Evolutionary conservation across 2,329 filamentous ascomycete species (phyloP).

Genomic region (Microcyclospora tardicrescens): DNA sequence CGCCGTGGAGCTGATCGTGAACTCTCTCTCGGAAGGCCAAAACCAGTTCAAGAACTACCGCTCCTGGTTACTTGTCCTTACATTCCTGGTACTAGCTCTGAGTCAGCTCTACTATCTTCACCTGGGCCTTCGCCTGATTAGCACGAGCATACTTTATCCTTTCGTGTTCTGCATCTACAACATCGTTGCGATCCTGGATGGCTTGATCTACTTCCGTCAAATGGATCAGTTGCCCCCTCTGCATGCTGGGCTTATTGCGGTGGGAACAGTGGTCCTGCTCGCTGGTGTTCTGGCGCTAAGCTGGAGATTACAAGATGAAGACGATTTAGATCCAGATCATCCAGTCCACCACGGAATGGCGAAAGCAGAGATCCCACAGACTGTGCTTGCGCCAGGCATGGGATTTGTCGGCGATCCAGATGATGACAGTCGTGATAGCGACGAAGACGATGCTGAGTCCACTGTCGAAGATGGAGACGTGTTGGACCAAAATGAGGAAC

Average conservation of each 20-base stretch:
- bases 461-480: conserved; percentile 8
- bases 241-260: conserved; percentile 66
- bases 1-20: conserved; percentile 83
- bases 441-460: conserved; percentile 12
- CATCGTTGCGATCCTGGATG: conserved; percentile 94
- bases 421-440: conserved; percentile 5
- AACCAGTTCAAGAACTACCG: conserved; percentile 96
- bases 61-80: conserved; percentile 80
- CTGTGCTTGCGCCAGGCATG: conserved; percentile 66
- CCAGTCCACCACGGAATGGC: conserved; percentile 22
- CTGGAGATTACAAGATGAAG: conserved; percentile 78
- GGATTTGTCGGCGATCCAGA: conserved; percentile 37
- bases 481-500: conserved; percentile 1
- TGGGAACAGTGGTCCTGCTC: conserved; percentile 77
- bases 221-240: conserved; percentile 63
- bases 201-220: conserved; percentile 92
- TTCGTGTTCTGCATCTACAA: conserved; percentile 99
- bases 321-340: conserved; percentile 42
- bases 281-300: conserved; percentile 81
- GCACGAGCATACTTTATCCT: conserved; percentile 89
- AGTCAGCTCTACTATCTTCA: conserved; percentile 93
- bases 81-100: conserved; percentile 67
- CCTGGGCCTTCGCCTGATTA: conserved; percentile 82
- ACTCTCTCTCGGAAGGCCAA: conserved; percentile 67
- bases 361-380: conserved; percentile 36